Conservation (phyloP, 2,329 filamentous ascomycete genomes). For the Trichoderma guizhouense region DNA sequence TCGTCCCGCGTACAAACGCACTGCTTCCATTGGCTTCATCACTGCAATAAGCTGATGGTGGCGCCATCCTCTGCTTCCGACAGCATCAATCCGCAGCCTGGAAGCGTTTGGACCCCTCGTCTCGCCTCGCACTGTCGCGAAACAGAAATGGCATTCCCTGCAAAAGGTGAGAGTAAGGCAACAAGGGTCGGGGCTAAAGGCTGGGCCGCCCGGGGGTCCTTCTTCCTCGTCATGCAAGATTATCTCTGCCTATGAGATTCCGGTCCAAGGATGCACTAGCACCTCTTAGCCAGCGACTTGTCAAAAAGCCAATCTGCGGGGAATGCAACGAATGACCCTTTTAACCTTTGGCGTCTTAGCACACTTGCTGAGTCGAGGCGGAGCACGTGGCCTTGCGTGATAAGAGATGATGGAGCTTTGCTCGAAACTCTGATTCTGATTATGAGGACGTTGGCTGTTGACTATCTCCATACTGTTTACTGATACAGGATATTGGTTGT, state of each 20-base stretch:
- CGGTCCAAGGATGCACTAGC: background rate
- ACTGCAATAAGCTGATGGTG: slow-evolving; percentile 48
- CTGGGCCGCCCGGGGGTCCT: slow-evolving; percentile 37
- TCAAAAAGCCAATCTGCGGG: slow-evolving; percentile 11
- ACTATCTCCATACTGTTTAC: background rate
- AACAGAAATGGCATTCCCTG: slow-evolving; percentile 46
- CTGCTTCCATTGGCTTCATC: slow-evolving; percentile 50
- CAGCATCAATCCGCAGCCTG: slow-evolving; percentile 44
- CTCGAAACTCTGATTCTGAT: background rate
- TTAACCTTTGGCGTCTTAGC: background rate
- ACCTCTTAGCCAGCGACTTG: background rate
- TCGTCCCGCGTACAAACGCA: slow-evolving; percentile 50
- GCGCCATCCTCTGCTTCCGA: slow-evolving; percentile 40
- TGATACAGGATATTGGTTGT: background rate
- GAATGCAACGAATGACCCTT: background rate
- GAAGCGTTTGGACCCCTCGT: slow-evolving; percentile 32
- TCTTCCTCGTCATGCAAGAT: slow-evolving; percentile 45
- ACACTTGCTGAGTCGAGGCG: slow-evolving; percentile 18
- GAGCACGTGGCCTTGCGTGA: slow-evolving; percentile 34
- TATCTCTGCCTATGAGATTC: slow-evolving; percentile 26
- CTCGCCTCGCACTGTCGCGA: slow-evolving; percentile 39
- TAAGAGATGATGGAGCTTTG: background rate
- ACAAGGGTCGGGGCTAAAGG: slow-evolving; percentile 31
- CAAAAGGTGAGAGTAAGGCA: slow-evolving; percentile 27
- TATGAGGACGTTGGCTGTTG: background rate